Evolutionary conservation across 352 stramenopile genomes (phyloP), one percentile per base, ranked within the genome.

Genomic region (Pythium biforme): DNA sequence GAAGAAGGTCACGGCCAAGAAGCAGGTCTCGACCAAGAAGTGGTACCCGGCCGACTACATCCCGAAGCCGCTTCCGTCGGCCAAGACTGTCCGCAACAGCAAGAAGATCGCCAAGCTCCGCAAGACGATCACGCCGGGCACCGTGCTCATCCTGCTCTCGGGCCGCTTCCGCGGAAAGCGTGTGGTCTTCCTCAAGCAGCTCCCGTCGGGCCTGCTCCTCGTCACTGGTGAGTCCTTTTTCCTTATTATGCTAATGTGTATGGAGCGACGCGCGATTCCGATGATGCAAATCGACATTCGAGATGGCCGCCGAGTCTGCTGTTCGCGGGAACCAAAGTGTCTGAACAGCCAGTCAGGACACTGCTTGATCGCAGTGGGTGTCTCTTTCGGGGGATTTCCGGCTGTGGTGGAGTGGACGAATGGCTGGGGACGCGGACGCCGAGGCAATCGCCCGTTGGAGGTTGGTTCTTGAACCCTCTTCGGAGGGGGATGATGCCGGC

Each of bases 121-220:
- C 61, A 87, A 95, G 64, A 97, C 90, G 61, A 98, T 99, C 83
- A 97, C 88, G 48, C 96, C 97, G 11, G 97, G 97, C 76, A 98
- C 96, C 33, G 95, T 99, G 39, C 83, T 99, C 47, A 99, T 99
- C 75, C 79, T 99, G 62, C 83, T 99, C 17, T 95, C 94, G 39
- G 97, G 97, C 59, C 93, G 97, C 72, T 99, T 99, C 86, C 89
- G 94, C 75, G 97, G 97, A 83, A 99, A 99, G 91, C 92, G 97
- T 66, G 96, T 99, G n/a, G 96, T 99, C 29, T 99, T 98, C 81
- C 84, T 99, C 25, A 99, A 99, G 83, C 81, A 96, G 58, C 83
- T 99, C 43, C 81, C 90, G 58, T 99, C 94, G 39, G 97, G 97
- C 68, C 88, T 98, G 49, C 76, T 99, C 20, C 79, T 99, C 27